phyloP scores from a whole-genome alignment of 163 green algal genomes.

The Chlamydomonas reinhardtii region DNA sequence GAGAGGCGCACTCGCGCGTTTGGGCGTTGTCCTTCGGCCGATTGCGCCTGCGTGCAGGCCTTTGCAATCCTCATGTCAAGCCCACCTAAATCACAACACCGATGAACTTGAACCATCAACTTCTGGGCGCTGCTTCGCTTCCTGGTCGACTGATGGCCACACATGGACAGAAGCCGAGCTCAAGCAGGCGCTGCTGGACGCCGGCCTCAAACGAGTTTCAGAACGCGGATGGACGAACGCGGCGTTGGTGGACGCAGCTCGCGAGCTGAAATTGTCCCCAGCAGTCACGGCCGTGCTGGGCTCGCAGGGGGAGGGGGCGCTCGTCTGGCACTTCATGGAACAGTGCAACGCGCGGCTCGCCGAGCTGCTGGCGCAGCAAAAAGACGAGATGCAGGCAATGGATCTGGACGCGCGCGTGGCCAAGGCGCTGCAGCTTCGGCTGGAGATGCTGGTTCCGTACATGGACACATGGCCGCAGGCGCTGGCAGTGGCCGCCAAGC shows the following conservation, averaged over 20 bases:
- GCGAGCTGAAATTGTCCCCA: constrained; percentile 55
- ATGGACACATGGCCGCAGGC: constrained; percentile 77
- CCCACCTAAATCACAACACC: too few relatives aligned
- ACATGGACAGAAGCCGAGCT: neutral
- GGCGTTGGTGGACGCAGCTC: constrained; percentile 45
- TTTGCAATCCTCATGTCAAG: too few relatives aligned
- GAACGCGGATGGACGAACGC: constrained; percentile 44
- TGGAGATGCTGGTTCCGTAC: constrained; percentile 71
- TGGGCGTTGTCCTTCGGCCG: too few relatives aligned
- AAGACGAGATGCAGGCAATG: constrained; percentile 13
- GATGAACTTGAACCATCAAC: neutral
- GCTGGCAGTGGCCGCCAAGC: constrained; percentile 62
- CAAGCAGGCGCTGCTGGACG: constrained; percentile 11
- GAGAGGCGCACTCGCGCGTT: too few relatives aligned
- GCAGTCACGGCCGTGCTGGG: constrained; percentile 33
- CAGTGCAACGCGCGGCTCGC: constrained; percentile 42
- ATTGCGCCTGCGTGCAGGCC: too few relatives aligned
- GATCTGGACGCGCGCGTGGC: constrained; percentile 38
- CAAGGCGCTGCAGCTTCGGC: constrained; percentile 52
- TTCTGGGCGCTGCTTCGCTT: neutral
- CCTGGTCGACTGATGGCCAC: neutral
- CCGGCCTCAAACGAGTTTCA: constrained; percentile 42
- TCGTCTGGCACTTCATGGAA: constrained; percentile 57
- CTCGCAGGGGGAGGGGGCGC: constrained; percentile 36
- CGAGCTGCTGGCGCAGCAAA: neutral